Evolutionary conservation across 2,329 filamentous ascomycete genomes (phyloP).

Genomic region (Fusarium sulawesiense): DNA sequence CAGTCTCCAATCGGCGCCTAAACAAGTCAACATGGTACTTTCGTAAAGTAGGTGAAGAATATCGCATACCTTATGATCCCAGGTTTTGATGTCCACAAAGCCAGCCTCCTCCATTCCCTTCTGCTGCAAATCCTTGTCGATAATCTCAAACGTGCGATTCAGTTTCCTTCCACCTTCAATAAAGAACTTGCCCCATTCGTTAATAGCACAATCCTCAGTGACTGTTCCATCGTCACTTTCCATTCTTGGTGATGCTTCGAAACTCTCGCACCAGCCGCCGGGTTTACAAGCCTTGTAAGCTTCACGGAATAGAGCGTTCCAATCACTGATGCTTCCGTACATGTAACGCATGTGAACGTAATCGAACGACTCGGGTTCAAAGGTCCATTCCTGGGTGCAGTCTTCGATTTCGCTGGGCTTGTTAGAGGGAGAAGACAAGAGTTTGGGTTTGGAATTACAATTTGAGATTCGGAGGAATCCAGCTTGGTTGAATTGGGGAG

Average conservation of each 20-base stretch:
- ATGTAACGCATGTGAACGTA: conserved; percentile 70
- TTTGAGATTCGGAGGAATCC: conserved; percentile 61
- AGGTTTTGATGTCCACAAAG: conserved; percentile 34
- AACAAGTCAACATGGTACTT: neutral
- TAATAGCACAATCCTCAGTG: conserved; percentile 42
- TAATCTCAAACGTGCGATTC: conserved; percentile 46
- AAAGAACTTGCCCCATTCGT: conserved; percentile 48
- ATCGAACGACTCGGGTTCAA: conserved; percentile 58
- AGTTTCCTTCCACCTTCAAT: conserved; percentile 47
- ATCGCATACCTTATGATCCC: conserved; percentile 32
- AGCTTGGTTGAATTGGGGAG: conserved; percentile 66
- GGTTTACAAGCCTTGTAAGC: conserved; percentile 65
- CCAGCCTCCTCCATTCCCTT: conserved; percentile 41
- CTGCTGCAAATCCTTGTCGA: conserved; percentile 35
- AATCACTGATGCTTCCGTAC: conserved; percentile 67
- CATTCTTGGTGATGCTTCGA: conserved; percentile 46
- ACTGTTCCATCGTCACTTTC: conserved; percentile 51
- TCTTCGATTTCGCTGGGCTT: conserved; percentile 41
- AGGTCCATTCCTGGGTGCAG: conserved; percentile 49
- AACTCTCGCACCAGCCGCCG: conserved; percentile 59
- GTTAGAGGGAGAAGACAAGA: neutral
- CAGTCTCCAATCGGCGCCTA: conserved; percentile 40
- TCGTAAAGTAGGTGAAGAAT: accelerated
- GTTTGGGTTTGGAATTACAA: conserved; percentile 13
- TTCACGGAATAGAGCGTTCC: conserved; percentile 63